These are phyloP conservation scores for Pistacia integerrima DNA, from an alignment of 345 rosid species.

Conservation along the genomic window DNA sequence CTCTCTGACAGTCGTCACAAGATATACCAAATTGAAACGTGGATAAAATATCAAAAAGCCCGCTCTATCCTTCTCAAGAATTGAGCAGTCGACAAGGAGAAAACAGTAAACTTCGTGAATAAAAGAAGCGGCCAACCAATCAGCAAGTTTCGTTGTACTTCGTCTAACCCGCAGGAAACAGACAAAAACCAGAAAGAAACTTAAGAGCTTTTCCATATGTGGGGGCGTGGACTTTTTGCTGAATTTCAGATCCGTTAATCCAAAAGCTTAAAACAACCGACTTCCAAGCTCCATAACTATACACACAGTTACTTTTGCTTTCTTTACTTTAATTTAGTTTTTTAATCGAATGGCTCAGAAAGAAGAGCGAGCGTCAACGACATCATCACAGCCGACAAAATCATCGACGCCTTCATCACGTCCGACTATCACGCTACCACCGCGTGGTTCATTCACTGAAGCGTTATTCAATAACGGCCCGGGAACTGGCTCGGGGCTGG, in stretches of 20 bases:
- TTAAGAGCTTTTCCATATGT: background rate
- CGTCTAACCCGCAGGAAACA: background rate
- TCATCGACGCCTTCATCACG: constrained; percentile 32
- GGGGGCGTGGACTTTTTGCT: constrained; percentile 48
- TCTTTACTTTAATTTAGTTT: background rate
- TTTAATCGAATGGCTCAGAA: constrained; percentile 46
- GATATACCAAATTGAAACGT: too few relatives aligned
- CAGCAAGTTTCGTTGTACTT: background rate
- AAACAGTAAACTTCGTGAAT: background rate
- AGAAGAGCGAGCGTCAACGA: constrained; percentile 26
- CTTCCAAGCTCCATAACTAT: too few relatives aligned
- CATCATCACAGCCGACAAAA: constrained; percentile 35
- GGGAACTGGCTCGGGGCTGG: constrained; percentile 10
- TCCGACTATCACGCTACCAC: constrained; percentile 62
- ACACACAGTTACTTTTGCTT: background rate
- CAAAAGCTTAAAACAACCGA: background rate
- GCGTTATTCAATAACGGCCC: constrained; percentile 37
- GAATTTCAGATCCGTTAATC: constrained; percentile 37
- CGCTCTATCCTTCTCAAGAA: background rate
- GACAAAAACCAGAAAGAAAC: background rate
- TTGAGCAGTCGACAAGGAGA: background rate
- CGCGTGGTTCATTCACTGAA: constrained; percentile 48
- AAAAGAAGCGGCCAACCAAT: background rate
- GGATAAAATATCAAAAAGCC: too few relatives aligned
- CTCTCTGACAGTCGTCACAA: too few relatives aligned